Evolutionary conservation across 2,329 filamentous ascomycete genomes (phyloP).

Genomic region (Colletotrichum tropicale): DNA sequence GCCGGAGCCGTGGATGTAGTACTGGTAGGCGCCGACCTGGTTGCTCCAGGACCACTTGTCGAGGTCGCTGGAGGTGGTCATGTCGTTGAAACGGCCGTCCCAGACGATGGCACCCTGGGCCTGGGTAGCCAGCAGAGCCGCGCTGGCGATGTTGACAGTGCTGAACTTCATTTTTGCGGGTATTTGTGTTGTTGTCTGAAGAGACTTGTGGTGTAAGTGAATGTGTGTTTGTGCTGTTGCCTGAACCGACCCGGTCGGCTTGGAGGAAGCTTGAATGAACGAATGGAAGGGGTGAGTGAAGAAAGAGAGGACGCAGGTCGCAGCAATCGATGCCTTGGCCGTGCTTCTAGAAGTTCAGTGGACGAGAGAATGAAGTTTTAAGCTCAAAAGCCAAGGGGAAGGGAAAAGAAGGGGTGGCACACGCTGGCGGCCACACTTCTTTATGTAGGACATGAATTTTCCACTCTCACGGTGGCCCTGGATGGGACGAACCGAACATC

Average conservation of each 20-base stretch:
- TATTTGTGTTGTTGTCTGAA: not conserved
- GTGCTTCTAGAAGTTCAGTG: conserved; percentile 13
- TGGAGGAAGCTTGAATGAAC: conserved; percentile 14
- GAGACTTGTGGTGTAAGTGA: conserved; percentile 6
- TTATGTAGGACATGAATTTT: conserved; percentile 6
- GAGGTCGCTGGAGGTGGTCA: conserved; percentile 57
- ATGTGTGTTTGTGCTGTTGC: not conserved
- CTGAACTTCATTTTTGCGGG: conserved; percentile 16
- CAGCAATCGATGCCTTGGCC: conserved; percentile 22
- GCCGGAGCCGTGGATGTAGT: conserved; percentile 74
- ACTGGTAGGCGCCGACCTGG: conserved; percentile 73
- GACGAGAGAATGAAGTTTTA: conserved; percentile 12
- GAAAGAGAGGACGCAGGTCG: conserved; percentile 20
- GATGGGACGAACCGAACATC: not conserved
- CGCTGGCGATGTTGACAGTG: conserved; percentile 13
- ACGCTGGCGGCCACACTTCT: not conserved
- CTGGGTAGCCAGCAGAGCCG: conserved; percentile 14
- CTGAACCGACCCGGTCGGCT: conserved; percentile 15
- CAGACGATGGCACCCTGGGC: conserved; percentile 48
- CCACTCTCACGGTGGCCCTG: not conserved
- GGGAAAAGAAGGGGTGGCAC: not conserved
- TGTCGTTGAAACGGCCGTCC: conserved; percentile 71
- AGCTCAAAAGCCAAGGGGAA: conserved; percentile 8
- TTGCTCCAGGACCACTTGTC: conserved; percentile 70
- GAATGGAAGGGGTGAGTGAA: conserved; percentile 3